These are phyloP conservation scores for Russula sp. DNA, from an alignment of 768 basidiomycete genomes.

Conservation along the genomic window DNA sequence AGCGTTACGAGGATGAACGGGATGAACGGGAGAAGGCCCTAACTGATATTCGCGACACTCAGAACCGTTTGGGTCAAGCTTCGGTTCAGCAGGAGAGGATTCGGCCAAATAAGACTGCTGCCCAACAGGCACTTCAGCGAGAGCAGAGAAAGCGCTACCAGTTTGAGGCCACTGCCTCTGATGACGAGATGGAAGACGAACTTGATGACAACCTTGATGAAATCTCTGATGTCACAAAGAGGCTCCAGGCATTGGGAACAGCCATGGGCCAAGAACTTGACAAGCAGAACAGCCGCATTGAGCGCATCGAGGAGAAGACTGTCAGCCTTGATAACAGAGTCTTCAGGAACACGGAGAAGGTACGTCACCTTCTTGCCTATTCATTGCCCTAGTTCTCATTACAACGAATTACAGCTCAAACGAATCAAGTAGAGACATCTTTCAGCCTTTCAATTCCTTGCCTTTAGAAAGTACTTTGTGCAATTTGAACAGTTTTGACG, in stretches of 20 bases:
- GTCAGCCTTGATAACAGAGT: constrained; percentile 66
- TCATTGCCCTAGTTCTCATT: neutral
- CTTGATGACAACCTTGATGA: constrained; percentile 88
- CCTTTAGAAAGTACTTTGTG: neutral
- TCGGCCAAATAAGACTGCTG: constrained; percentile 38
- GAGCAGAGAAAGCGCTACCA: constrained; percentile 80
- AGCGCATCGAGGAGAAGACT: constrained; percentile 71
- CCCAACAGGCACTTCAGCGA: constrained; percentile 48
- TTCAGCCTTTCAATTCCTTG: neutral
- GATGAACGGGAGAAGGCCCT: constrained; percentile 78
- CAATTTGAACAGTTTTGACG: neutral
- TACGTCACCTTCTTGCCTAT: constrained; percentile 30
- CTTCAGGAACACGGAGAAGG: constrained; percentile 74
- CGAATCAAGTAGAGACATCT: constrained; percentile 30
- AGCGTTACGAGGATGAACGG: constrained; percentile 84
- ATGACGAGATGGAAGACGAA: constrained; percentile 94
- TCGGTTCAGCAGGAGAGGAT: constrained; percentile 40
- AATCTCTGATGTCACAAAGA: constrained; percentile 67
- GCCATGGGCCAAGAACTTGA: constrained; percentile 88
- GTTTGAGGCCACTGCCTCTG: constrained; percentile 84
- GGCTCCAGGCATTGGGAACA: constrained; percentile 68
- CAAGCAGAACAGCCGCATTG: constrained; percentile 75
- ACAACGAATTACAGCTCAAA: constrained; percentile 28
- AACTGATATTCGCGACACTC: constrained; percentile 78
- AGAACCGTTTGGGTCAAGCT: constrained; percentile 77